Base-by-base conservation (phyloP, 768 basidiomycete species). In the Arthromyces matolae region DNA sequence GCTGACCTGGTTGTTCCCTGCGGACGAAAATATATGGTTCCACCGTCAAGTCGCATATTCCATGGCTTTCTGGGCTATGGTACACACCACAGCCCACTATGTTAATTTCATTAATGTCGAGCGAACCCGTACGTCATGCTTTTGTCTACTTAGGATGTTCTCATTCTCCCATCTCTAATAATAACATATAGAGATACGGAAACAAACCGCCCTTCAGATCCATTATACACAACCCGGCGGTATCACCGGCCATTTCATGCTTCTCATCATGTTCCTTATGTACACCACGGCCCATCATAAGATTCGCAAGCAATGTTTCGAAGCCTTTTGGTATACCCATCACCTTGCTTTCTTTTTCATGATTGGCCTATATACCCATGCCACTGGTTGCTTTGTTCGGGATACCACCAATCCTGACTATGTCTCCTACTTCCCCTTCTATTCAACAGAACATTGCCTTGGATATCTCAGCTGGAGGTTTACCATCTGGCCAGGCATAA, bases 261-360 rank as follows among this genome's bases (percentile, higher is more conserved):
- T 95, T 33, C 72, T 96, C 51, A 83, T 93, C 65, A 93, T 97
- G 90, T 65, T 97, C 55, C 64, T 93, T 58, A 92, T 95, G 79
- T 95, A 94, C 65, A 80, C 88, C 32, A 93, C 92, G 18, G 92
- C 93, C 3, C 90, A 93, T 67, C 76, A 81, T 61, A 92, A 88
- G 68, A 84, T 97, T 53, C 86, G 93, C 56, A 66, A 78, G 51
- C 89, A 93, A 66, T 89, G 84, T 71, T 96, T 94, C 67, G 93
- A 97, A 66, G 90, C 81, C 1, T 97, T 97, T 75, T 95, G 93
- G 93, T 95, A 93, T 66, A 93, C 93, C 27, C 93, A 95, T 55
- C 93, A 94, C 57, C 80, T 93, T 32, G 90, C 89, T 9, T 91
- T 93, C 76, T 90, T 93, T 72, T 93, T 94, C 72, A 89, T 94